A percentile compares a stretch with the other conserved stretches of the same genome.
phyloP scores from a whole-genome alignment of 2,329 filamentous ascomycete genomes.

The Sporothrix globosa region DNA sequence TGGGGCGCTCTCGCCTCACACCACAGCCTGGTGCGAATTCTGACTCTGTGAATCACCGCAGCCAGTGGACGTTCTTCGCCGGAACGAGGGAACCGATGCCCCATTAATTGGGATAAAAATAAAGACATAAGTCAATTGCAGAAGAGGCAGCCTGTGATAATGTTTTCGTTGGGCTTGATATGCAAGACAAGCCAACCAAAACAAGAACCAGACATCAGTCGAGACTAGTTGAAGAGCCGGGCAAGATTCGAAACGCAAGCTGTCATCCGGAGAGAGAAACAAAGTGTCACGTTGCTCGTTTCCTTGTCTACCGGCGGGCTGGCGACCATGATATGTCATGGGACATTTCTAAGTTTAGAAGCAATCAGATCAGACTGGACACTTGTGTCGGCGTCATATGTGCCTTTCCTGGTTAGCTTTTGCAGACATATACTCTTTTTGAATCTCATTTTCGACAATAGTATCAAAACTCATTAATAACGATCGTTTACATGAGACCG shows the following conservation, averaged over 20 bases:
- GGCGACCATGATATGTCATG: background rate
- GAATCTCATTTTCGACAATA: background rate
- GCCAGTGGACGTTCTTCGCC: background rate
- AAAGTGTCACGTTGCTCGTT: background rate
- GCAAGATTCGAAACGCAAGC: background rate
- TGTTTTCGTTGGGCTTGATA: background rate
- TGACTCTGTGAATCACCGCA: background rate
- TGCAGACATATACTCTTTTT: background rate
- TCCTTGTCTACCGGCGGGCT: background rate
- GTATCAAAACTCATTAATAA: background rate
- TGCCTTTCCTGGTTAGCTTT: background rate
- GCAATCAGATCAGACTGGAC: background rate
- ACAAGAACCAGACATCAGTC: background rate
- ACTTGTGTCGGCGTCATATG: background rate
- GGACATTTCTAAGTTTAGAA: background rate
- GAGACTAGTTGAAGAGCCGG: background rate
- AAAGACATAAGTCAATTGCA: background rate
- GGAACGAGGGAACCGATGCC: background rate
- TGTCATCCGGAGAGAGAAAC: conserved; percentile 10
- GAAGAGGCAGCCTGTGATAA: conserved; percentile 19
- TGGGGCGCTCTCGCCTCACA: background rate
- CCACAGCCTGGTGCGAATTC: conserved; percentile 20
- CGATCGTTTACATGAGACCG: background rate
- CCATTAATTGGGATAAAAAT: background rate
- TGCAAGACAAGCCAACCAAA: conserved; percentile 1